Base-by-base conservation (phyloP, 225 moss, liverwort and hornwort species). In the Straminergon stramineum region DNA sequence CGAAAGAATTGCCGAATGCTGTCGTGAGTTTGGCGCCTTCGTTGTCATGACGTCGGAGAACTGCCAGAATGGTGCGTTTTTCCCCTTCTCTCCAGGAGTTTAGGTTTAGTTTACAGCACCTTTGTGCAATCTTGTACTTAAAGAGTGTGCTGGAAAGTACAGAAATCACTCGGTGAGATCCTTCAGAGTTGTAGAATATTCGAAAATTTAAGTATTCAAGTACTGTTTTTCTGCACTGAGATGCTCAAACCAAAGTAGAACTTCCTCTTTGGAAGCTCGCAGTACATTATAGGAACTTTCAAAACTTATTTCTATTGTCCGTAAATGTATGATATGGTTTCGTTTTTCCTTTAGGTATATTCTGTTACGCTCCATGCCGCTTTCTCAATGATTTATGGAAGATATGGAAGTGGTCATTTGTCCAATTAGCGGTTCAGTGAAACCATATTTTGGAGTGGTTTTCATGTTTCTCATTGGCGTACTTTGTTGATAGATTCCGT, bases 1-100 rank as follows among this genome's bases (percentile, higher is more conserved):
- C 92, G 94, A 95, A 83, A 94, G 99, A 90, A 97, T 99, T 89
- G 96, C 96, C 34, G 91, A 94, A 13, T 97, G 95, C 91, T 99
- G 99, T 94, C 95, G 91, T 91, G 92, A 79, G 51, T 97, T 99
- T 92, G 99, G 97, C 88, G 99, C 99, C 62, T 84, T 93, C 43
- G 96, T 99, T 71, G 87, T 99, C 35, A 96, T 97, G 99, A 99
- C 99, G 48, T 94, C 96, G 75, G 93, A 96, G 92, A 92, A 82
- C 41, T 97, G 97, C 91, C 90, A 94, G 76, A 97, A 97, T 79
- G 99, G 99, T 97, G 82, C 88, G 81, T 86, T 85, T 57, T 83
- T 19, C 55, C 30, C 41, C 11, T 58, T 48, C 65, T 65, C 66
- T 51, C 48, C 30, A 71, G 61, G 43, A 61, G 8, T 37, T 71